These are phyloP conservation scores for Fusarium subglutinans DNA, from an alignment of 2,329 filamentous ascomycete genomes.

Conservation along the genomic window DNA sequence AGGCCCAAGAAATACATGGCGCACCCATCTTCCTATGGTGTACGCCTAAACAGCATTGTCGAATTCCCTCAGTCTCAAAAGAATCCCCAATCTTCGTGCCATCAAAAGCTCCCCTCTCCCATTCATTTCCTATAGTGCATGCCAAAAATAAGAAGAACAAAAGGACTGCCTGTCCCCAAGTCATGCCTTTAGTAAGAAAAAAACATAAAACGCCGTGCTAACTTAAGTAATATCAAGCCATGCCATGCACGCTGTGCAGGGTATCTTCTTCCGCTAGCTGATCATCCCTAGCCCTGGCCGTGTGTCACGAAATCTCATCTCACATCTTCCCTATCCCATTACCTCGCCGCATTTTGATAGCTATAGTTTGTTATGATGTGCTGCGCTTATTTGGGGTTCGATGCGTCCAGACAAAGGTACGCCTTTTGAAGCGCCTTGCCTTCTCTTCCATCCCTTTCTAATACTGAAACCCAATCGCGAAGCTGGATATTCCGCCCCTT, in stretches of 20 bases:
- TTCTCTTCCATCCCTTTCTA: conserved; percentile 82
- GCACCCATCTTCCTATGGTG: not conserved
- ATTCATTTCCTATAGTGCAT: conserved; percentile 20
- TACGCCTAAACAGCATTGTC: not conserved
- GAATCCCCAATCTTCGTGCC: conserved; percentile 1
- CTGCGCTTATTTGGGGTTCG: conserved; percentile 52
- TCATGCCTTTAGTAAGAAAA: conserved; percentile 30
- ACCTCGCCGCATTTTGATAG: conserved; percentile 25
- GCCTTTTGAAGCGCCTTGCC: conserved; percentile 68
- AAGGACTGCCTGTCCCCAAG: conserved; percentile 30
- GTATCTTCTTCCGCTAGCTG: conserved; percentile 45
- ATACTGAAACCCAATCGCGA: conserved; percentile 80
- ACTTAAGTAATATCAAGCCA: conserved; percentile 46
- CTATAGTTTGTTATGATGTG: not conserved
- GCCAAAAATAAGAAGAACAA: conserved; percentile 5
- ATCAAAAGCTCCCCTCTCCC: not conserved
- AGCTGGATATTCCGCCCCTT: conserved; percentile 84
- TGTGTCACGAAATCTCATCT: conserved; percentile 10
- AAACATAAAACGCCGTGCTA: conserved; percentile 50
- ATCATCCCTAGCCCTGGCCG: conserved; percentile 28
- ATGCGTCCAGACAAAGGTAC: conserved; percentile 62
- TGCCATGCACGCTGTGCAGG: conserved; percentile 44
- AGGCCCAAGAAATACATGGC: conserved; percentile 8
- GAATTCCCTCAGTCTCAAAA: not conserved
- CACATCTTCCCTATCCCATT: conserved; percentile 18